Base-by-base conservation (phyloP, 2,329 filamentous ascomycete genomes). In the Sphaerulina musiva region DNA sequence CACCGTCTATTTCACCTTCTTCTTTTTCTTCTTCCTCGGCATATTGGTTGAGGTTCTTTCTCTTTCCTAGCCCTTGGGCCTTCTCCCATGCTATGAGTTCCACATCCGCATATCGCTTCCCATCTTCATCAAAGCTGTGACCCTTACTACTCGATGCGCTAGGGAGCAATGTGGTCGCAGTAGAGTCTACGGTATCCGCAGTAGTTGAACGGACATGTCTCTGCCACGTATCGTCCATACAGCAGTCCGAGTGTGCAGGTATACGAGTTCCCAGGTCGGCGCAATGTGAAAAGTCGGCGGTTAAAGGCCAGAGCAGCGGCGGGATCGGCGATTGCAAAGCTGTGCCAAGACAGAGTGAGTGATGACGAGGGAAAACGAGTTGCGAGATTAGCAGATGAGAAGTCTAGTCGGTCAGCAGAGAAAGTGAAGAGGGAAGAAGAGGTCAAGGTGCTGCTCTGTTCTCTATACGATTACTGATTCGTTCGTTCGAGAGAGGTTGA, bases 161-260 rank as follows among this genome's bases (percentile, higher is more conserved):
- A 17, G 53, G 59, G 2, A 62, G 52, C 10, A 66, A 54, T 6
- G 64, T 66, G 6, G 64, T 65, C 5, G 60, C 64, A 8, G 63
- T 57, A 44, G 60, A 62, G 50, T 65, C 62, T 58, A 64, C 53
- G 26, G 61, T 61, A 9, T 59, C 56, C 46, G 43, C 43, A 29
- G 52, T 49, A 5, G 48, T 38, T 23, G 46, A 43, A n/a, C 51
- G 48, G 41, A n/a, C 32, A 36, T 53, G 50, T 29, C 45, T 31
- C 53, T 51, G 38, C 6, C 48, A 47, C 12, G 38, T 46, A 23
- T 14, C 51, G 32, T 54, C 46, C 59, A 59, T 59, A 46, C 59
- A 57, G 43, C 38, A 41, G 43, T 46, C n/a, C 9, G 12, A 14
- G 23, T 41, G 10, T 20, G 11, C 29, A 9, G 4, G 29, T 6